Base-by-base conservation (phyloP, 768 basidiomycete species). In the Trametes coccinea region DNA sequence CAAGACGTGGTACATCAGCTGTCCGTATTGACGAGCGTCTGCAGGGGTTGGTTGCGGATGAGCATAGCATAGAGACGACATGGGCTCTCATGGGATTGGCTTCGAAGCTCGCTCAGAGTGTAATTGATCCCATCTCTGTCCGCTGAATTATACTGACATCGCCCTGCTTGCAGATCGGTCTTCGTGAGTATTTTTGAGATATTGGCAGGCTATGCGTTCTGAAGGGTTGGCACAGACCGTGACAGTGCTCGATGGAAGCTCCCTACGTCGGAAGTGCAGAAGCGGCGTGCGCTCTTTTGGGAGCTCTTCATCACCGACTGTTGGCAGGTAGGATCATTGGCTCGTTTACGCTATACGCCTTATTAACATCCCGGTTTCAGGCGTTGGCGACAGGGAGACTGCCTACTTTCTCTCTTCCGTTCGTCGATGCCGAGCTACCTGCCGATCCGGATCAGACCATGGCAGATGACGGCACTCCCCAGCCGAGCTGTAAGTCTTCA, bases 221-320 rank as follows among this genome's bases (percentile, higher is more conserved):
- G 22, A 22, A 22, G 22, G 22, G 22, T 22, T 22, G 22, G 22
- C 22, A 22, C 43, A 91, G 89, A 91, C 74, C 85, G 89, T 16
- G 89, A 90, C 64, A 82, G 85, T 58, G 81, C 86, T n/a, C 77
- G 86, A 43, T 91, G 87, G 74, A 81, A 85, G 67, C 79, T 91
- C 75, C 77, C 83, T 48, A 71, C 82, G 0, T 83, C 83, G 65
- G 82, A 78, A n/a, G 82, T 87, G 14, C 81, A 90, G 69, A 80
- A 86, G 56, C 79, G 89, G 52, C 82, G 89, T 43, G 71, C 74
- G 3, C 70, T 91, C 4, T 90, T 90, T 65, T 91, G 88, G 86
- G 88, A 91, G 66, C 84, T 84, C 7, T 71, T 89, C 22, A 81
- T 84, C 59, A 64, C 80, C 79, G 39, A 73, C 44, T 61, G 33